Conservation (phyloP, 2,329 filamentous ascomycete genomes). For the Exophiala mesophila region DNA sequence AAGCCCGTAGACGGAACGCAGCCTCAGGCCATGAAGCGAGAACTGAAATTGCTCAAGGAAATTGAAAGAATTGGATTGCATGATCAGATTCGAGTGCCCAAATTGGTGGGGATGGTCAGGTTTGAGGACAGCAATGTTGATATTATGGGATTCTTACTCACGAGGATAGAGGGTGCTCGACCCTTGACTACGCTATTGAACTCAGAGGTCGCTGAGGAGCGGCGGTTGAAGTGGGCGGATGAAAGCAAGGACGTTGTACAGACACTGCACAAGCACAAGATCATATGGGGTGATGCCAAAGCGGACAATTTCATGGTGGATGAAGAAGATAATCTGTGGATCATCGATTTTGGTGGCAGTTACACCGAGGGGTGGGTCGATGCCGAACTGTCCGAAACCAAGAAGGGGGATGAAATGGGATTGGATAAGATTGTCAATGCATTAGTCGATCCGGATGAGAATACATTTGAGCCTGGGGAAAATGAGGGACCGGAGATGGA, state of each 20-base stretch:
- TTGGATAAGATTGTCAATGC: slow-evolving; percentile 11
- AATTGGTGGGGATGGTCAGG: slow-evolving; percentile 5
- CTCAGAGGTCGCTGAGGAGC: slow-evolving; percentile 5
- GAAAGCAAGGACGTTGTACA: slow-evolving; percentile 1
- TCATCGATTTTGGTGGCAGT: slow-evolving; percentile 30
- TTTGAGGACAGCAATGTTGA: slow-evolving; percentile 7
- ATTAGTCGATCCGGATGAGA: slow-evolving; percentile 8
- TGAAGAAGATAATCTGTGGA: slow-evolving; percentile 22
- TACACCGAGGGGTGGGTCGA: slow-evolving; percentile 29
- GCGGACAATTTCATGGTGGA: slow-evolving; percentile 30
- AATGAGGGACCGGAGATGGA: neutral
- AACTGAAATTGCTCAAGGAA: slow-evolving; percentile 13
- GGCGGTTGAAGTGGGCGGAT: slow-evolving; percentile 4
- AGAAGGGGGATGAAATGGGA: slow-evolving; percentile 21
- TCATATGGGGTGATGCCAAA: slow-evolving; percentile 30
- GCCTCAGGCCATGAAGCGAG: slow-evolving; percentile 11
- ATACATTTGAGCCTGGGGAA: slow-evolving; percentile 6
- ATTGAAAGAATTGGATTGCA: slow-evolving; percentile 5
- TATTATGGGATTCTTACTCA: slow-evolving; percentile 11
- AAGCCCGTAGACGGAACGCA: slow-evolving; percentile 10
- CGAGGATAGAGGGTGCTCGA: neutral
- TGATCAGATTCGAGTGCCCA: slow-evolving; percentile 6
- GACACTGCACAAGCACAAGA: slow-evolving; percentile 4
- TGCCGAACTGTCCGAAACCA: slow-evolving; percentile 22
- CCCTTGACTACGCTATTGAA: slow-evolving; percentile 9